phyloP scores from a whole-genome alignment of 2,329 filamentous ascomycete genomes.

The Elsinoe ampelina region DNA sequence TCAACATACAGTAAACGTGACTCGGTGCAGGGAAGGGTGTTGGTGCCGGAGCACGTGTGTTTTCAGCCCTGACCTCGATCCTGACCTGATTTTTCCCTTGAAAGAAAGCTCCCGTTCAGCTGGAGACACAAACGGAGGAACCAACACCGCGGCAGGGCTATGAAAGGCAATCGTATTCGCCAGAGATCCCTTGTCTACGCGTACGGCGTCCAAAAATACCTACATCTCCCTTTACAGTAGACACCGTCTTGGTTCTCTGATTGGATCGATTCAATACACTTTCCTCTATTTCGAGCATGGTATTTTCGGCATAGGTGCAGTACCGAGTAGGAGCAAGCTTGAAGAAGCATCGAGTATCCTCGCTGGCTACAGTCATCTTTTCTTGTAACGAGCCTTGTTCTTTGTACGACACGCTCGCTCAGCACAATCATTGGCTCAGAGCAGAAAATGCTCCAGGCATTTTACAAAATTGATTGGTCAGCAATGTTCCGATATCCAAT shows the following conservation, averaged over 20 bases:
- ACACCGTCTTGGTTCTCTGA: not conserved
- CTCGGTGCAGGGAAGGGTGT: not conserved
- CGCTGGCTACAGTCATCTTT: too few species aligned
- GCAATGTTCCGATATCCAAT: not conserved
- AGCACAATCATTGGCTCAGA: too few species aligned
- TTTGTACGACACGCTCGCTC: not conserved
- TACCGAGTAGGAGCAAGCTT: not conserved
- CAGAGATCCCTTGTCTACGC: not conserved
- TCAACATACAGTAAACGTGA: not conserved
- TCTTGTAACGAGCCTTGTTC: not conserved
- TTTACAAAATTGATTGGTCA: not conserved
- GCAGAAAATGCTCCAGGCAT: too few species aligned
- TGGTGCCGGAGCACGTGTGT: not conserved
- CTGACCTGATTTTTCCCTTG: not conserved
- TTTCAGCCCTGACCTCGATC: not conserved
- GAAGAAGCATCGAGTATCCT: not conserved
- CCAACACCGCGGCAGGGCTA: constrained; percentile 7
- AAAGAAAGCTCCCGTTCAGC: not conserved
- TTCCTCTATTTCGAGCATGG: not conserved
- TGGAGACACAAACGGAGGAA: not conserved
- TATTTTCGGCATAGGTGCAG: not conserved
- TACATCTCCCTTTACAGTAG: not conserved
- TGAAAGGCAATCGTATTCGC: constrained; percentile 10
- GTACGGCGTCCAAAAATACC: constrained; percentile 1
- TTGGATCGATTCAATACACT: not conserved